phyloP scores from a whole-genome alignment of 129 eudicot genomes.

The Mikania micrantha region DNA sequence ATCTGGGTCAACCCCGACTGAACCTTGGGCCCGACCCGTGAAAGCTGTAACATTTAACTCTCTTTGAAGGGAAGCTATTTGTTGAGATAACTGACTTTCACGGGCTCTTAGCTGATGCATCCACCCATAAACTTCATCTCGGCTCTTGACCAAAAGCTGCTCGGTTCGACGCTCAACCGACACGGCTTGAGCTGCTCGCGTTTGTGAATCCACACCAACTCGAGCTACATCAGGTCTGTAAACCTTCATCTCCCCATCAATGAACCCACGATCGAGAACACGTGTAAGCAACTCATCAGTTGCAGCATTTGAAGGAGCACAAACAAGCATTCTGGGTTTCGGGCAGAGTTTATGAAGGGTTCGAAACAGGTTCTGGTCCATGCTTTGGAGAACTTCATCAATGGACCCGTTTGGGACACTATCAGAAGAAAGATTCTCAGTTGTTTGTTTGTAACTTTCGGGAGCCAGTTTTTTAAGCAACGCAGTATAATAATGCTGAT shows the following conservation, averaged over 20 bases:
- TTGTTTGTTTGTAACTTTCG: conserved; percentile 89
- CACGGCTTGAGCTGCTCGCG: conserved; percentile 97
- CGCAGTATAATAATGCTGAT: conserved; percentile 92
- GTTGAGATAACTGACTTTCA: conserved; percentile 79
- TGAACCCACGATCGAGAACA: conserved; percentile 96
- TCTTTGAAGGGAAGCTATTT: conserved; percentile 68
- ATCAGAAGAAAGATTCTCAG: conserved; percentile 51
- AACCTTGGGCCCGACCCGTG: conserved; percentile 85
- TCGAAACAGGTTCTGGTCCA: conserved; percentile 91
- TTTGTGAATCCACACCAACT: conserved; percentile 96
- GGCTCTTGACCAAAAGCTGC: conserved; percentile 62
- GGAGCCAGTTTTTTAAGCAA: conserved; percentile 93
- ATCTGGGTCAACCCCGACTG: conserved; percentile 98
- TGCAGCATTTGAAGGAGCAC: conserved; percentile 99
- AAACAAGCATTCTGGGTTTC: conserved; percentile 96
- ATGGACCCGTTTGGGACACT: conserved; percentile 68
- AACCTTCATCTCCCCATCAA: conserved; percentile 97
- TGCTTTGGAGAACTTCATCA: conserved; percentile 91
- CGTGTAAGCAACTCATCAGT: conserved; percentile 94
- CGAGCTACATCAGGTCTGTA: conserved; percentile 98
- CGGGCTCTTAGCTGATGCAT: conserved; percentile 77
- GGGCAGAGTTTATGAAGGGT: conserved; percentile 97
- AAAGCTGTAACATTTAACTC: conserved; percentile 70
- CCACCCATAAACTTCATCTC: conserved; percentile 81
- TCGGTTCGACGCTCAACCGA: conserved; percentile 98